Evolutionary conservation across 2,329 filamentous ascomycete species (phyloP).

Genomic region (Ophiostoma montium): DNA sequence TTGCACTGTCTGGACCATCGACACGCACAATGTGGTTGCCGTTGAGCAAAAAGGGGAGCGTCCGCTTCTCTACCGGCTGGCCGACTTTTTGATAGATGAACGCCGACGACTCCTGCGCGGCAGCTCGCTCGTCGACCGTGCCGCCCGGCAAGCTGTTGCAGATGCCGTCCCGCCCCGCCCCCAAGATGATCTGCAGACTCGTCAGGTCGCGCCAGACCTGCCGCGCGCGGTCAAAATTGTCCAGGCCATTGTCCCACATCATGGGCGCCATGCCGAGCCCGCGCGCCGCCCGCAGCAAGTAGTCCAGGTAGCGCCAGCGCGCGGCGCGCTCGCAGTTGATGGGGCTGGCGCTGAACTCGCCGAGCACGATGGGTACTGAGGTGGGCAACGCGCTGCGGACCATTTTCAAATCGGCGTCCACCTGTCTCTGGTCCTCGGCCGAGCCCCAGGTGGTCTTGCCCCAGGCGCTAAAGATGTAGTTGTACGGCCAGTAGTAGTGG

Average conservation of each 20-base stretch:
- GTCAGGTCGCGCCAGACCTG: conserved; percentile 36
- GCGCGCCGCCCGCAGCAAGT: conserved; percentile 32
- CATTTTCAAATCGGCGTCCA: conserved; percentile 34
- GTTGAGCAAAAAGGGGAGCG: conserved; percentile 37
- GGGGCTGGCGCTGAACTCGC: conserved; percentile 40
- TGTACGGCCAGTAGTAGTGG: conserved; percentile 46
- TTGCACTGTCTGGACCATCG: conserved; percentile 11
- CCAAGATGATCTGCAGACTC: conserved; percentile 30
- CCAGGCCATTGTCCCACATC: conserved; percentile 46
- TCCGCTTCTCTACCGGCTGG: conserved; percentile 25
- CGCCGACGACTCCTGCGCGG: conserved; percentile 34
- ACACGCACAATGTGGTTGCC: conserved; percentile 35
- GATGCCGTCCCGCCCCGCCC: conserved; percentile 21
- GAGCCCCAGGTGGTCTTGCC: conserved; percentile 47
- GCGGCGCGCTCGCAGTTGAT: conserved; percentile 37
- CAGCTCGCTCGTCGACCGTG: conserved; percentile 31
- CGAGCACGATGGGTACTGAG: conserved; percentile 39
- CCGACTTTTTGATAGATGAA: conserved; percentile 40
- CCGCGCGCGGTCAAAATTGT: conserved; percentile 36
- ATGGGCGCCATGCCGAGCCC: conserved; percentile 36
- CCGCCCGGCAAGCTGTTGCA: conserved; percentile 35
- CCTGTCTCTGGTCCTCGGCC: conserved; percentile 33
- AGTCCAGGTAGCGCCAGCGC: conserved; percentile 44
- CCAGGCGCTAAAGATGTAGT: conserved; percentile 33
- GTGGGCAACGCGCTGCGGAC: conserved; percentile 40